Evolutionary conservation across 2,329 filamentous ascomycete species (phyloP).

Genomic region (Colletotrichum sp.): DNA sequence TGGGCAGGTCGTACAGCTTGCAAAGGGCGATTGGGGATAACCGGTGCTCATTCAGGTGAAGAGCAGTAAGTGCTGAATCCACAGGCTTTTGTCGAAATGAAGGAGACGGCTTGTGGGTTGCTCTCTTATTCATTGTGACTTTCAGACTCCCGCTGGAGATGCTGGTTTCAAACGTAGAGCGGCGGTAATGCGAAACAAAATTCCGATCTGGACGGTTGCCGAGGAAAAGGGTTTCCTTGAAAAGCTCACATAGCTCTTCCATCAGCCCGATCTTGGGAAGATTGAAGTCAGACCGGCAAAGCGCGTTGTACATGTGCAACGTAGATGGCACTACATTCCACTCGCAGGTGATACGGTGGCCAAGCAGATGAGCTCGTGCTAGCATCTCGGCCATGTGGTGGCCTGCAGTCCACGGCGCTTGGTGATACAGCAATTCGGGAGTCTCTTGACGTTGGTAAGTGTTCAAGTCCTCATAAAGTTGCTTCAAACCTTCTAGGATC

Average conservation of each 20-base stretch:
- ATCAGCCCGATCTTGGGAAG: background rate
- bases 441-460: no score
- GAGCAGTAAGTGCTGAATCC: no score
- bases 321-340: background rate
- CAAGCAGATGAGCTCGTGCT: background rate
- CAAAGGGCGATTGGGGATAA: no score
- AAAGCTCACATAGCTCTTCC: background rate
- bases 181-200: background rate
- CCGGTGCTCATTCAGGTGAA: no score
- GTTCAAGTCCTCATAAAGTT: background rate
- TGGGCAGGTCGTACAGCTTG: no score
- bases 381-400: background rate
- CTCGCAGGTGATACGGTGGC: background rate
- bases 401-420: background rate
- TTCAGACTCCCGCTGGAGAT: background rate
- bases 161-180: background rate
- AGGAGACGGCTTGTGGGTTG: background rate
- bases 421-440: background rate
- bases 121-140: background rate
- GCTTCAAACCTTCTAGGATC: background rate
- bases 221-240: background rate
- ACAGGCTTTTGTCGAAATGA: no score
- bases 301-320: background rate
- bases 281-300: background rate
- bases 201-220: background rate